Percentiles rank a stretch among this genome's conserved stretches.
phyloP scores from a whole-genome alignment of 2,329 filamentous ascomycete genomes.

The Xylariaceae sp. region DNA sequence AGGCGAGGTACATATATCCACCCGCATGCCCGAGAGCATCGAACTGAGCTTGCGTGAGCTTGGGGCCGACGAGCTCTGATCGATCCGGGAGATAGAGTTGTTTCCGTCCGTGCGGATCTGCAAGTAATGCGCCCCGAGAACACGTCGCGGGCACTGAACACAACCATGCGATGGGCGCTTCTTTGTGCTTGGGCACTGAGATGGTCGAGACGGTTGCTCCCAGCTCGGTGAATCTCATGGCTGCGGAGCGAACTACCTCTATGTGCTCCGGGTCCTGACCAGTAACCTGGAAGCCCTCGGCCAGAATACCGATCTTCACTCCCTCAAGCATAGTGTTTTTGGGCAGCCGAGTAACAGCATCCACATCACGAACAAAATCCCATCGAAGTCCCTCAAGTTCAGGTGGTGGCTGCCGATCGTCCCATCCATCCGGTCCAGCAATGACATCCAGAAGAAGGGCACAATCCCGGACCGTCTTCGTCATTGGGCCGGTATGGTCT shows the following conservation, averaged over 20 bases:
- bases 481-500: slow-evolving; percentile 34
- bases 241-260: slow-evolving; percentile 27
- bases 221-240: slow-evolving; percentile 23
- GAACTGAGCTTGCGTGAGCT: slow-evolving; percentile 28
- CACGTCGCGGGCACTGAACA: background rate
- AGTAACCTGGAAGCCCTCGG: slow-evolving; percentile 29
- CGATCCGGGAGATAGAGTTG: slow-evolving; percentile 27
- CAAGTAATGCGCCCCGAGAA: slow-evolving; percentile 21
- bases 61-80: slow-evolving; percentile 21
- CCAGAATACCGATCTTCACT: slow-evolving; percentile 31
- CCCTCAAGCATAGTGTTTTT: slow-evolving; percentile 24
- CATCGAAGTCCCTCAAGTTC: slow-evolving; percentile 9
- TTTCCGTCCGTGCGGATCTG: slow-evolving; percentile 24
- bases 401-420: slow-evolving; percentile 31
- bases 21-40: slow-evolving; percentile 28
- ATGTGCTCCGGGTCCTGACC: slow-evolving; percentile 26
- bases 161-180: slow-evolving; percentile 23
- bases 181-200: slow-evolving; percentile 31
- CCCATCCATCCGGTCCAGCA: slow-evolving; percentile 33
- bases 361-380: slow-evolving; percentile 21
- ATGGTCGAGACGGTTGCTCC: slow-evolving; percentile 29
- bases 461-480: slow-evolving; percentile 28
- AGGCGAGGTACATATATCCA: slow-evolving; percentile 25
- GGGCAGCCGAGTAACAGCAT: slow-evolving; percentile 8
- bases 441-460: slow-evolving; percentile 33